Percentiles rank a stretch among this genome's conserved stretches.
These are phyloP conservation scores for Acacia melanoxylon DNA, from an alignment of 306 rosid species.

Conservation along the genomic window DNA sequence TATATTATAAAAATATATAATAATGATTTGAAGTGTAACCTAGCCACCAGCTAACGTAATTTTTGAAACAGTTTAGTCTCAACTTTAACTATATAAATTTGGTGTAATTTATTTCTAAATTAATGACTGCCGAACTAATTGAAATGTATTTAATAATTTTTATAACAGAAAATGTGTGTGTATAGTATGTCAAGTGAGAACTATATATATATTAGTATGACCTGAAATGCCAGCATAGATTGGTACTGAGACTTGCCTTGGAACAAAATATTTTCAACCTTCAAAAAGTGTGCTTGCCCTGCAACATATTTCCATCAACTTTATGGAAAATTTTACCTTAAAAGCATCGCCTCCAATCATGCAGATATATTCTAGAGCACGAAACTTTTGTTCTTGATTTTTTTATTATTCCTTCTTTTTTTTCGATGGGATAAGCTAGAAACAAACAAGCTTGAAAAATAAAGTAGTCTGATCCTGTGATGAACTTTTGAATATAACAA, in stretches of 20 bases:
- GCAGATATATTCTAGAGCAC: not conserved
- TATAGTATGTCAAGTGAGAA: not conserved
- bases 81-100: too few species aligned
- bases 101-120: too few species aligned
- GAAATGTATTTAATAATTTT: not conserved
- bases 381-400: not conserved
- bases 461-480: not conserved
- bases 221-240: conserved; percentile 67
- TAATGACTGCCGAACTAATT: too few species aligned
- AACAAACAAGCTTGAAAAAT: not conserved
- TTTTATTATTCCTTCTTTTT: not conserved
- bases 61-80: too few species aligned
- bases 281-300: conserved; percentile 73
- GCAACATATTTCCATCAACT: conserved; percentile 26
- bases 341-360: not conserved
- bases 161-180: not conserved
- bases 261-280: conserved; percentile 57
- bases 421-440: not conserved
- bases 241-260: conserved; percentile 63
- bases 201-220: not conserved
- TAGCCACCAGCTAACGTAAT: too few species aligned
- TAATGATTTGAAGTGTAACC: too few species aligned
- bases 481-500: not conserved
- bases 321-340: not conserved
- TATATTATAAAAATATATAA: too few species aligned